Evolutionary conservation across 108 stramenopile genomes (phyloP), one percentile per base, ranked within the genome.

Genomic region (Bacterosira constricta): DNA sequence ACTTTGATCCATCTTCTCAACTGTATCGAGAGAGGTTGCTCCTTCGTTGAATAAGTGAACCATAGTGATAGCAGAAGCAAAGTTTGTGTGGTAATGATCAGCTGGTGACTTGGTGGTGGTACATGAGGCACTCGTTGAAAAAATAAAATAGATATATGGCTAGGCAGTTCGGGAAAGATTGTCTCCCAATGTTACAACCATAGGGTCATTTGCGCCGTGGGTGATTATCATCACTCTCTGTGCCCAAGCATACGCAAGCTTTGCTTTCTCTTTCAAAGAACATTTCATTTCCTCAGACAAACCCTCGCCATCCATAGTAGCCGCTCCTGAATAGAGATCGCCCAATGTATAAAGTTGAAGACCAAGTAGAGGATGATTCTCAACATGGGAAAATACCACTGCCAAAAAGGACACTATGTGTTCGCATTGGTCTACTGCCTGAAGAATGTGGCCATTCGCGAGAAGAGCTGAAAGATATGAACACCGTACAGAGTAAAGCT

Each of bases 291-390:
- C 0, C 12, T 20, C 41, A 29, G 46, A 18, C 11, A n/a, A 17
- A 56, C 32, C 30, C 45, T 15, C 46, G 18, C 2, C 54, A 37
- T 71, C 27, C 27, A n/a, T n/a, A 20, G 29, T 20, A 29, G 53
- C 26, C 25, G 31, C 37, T 4, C 21, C 49, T 13, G 47, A 17
- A 42, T 82, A 75, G 0, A 89, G 54, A 65, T 89, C 88, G 7
- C 79, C 89, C 36, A 90, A 56, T 0, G 89, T 90, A 54, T 73
- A 86, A 5, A 87, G 69, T 62, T 90, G 89, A 7, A 90, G 49
- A 4, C 85, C 85, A 34, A 88, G 49, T 30, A 90, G 44, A 0
- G 89, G 83, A 46, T 90, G 85, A 18, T 71, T 26, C 21, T 71
- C 49, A n/a, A 77, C 73, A 53, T 75, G 75, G 4, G 66, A 60